phyloP scores from a whole-genome alignment of 306 rosid genomes.

The Oxytropis ochrocephala region DNA sequence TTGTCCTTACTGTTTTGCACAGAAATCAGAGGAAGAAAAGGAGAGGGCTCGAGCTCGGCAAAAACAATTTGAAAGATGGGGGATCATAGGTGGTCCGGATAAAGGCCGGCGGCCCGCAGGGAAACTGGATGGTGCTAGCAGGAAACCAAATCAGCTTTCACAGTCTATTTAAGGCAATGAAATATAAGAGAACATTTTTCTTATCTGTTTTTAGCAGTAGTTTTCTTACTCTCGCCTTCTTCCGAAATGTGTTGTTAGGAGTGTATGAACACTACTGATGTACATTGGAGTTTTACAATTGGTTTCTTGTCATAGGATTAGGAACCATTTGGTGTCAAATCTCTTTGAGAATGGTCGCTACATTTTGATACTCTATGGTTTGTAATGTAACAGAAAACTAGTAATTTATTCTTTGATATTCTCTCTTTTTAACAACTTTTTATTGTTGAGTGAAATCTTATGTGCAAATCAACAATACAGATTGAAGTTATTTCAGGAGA shows the following conservation, averaged over 20 bases:
- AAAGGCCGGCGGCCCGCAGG: constrained; percentile 51
- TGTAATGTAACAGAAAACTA: too few relatives aligned
- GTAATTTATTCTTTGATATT: too few relatives aligned
- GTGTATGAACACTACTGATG: constrained; percentile 1
- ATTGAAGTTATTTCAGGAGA: too few relatives aligned
- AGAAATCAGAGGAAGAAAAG: constrained; percentile 79
- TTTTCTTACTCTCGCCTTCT: not conserved
- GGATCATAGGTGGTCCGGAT: constrained; percentile 87
- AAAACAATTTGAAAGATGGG: constrained; percentile 82
- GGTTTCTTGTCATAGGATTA: not conserved
- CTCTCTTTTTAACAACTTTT: too few relatives aligned
- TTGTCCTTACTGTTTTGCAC: constrained; percentile 67
- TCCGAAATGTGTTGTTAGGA: not conserved
- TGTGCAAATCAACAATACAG: too few relatives aligned
- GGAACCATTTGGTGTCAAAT: too few relatives aligned
- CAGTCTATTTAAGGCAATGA: constrained; percentile 34
- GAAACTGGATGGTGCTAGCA: constrained; percentile 8
- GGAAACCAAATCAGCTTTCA: constrained; percentile 36
- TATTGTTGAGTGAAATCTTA: too few relatives aligned
- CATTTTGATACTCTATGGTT: not conserved
- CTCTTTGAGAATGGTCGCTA: too few relatives aligned
- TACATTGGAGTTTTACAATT: not conserved
- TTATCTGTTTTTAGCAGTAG: not conserved
- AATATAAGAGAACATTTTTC: not conserved
- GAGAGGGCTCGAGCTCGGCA: constrained; percentile 96